Evolutionary conservation across 345 rosid genomes (phyloP).

Genomic region (Euphorbia tirucalli): DNA sequence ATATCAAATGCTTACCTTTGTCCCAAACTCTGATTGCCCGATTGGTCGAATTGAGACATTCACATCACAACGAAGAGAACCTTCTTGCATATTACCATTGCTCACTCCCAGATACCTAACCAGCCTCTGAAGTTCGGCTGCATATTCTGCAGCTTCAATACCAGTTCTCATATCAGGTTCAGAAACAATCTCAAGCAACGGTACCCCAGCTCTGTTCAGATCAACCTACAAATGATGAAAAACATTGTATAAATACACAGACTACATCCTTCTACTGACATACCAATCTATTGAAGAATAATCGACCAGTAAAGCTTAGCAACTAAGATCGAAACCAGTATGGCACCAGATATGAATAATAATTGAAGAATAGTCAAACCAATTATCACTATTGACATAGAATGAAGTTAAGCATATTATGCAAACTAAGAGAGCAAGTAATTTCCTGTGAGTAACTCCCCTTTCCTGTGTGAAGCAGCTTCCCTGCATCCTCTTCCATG

Average conservation of each 20-base stretch:
- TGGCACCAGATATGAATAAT: slow-evolving; percentile 3
- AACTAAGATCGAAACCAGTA: no score
- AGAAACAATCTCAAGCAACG: slow-evolving; percentile 93
- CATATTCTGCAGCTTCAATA: slow-evolving; percentile 81
- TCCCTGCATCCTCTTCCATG: slow-evolving; percentile 99
- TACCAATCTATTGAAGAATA: no score
- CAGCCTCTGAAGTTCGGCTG: slow-evolving; percentile 77
- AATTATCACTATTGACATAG: not conserved
- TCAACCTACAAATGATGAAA: slow-evolving; percentile 57
- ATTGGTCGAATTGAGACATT: slow-evolving; percentile 86
- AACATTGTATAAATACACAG: slow-evolving; percentile 11
- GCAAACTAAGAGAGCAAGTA: slow-evolving; percentile 24
- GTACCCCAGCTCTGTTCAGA: slow-evolving; percentile 95
- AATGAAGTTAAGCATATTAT: slow-evolving; percentile 6
- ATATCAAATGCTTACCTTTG: slow-evolving; percentile 52
- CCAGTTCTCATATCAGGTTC: slow-evolving; percentile 98
- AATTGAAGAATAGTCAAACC: not conserved
- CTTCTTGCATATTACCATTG: slow-evolving; percentile 97
- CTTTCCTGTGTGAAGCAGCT: slow-evolving; percentile 71
- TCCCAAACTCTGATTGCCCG: slow-evolving; percentile 78
- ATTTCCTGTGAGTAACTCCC: slow-evolving; percentile 75
- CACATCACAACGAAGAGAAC: slow-evolving; percentile 95
- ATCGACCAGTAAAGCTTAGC: no score
- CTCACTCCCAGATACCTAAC: slow-evolving; percentile 79
- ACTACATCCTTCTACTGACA: not conserved